These are phyloP conservation scores for Pseudogymnoascus sp. DNA, from an alignment of 2,329 filamentous ascomycete genomes.

Conservation along the genomic window DNA sequence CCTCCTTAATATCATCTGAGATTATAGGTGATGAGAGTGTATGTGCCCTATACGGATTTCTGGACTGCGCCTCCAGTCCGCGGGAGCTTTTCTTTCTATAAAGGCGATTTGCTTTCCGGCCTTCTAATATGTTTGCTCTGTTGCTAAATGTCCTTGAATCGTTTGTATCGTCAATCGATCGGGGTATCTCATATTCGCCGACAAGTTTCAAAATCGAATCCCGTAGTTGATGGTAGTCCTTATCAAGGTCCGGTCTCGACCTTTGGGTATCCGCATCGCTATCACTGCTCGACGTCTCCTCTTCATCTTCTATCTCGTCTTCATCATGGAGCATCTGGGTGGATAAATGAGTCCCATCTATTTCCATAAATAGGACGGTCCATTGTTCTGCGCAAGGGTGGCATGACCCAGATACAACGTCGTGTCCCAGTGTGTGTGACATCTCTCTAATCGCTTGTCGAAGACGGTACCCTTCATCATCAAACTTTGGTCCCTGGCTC, in stretches of 20 bases:
- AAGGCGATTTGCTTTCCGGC: conserved; percentile 51
- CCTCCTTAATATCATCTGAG: conserved; percentile 2
- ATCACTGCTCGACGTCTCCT: conserved; percentile 56
- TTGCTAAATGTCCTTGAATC: conserved; percentile 63
- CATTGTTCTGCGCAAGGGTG: conserved; percentile 79
- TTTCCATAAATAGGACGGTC: conserved; percentile 72
- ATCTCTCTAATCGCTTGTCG: conserved; percentile 65
- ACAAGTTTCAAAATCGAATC: conserved; percentile 75
- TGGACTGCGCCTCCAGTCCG: conserved; percentile 46
- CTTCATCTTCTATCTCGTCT: conserved; percentile 57
- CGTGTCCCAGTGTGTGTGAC: conserved; percentile 56
- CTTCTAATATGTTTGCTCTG: conserved; percentile 46
- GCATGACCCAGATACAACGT: conserved; percentile 58
- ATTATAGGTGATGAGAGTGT: neutral
- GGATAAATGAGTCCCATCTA: conserved; percentile 63
- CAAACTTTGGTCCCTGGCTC: conserved; percentile 45
- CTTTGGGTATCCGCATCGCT: conserved; percentile 51
- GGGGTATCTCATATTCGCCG: conserved; percentile 73
- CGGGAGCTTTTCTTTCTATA: conserved; percentile 46
- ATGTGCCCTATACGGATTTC: conserved; percentile 47
- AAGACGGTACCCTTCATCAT: conserved; percentile 59
- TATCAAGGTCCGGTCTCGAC: conserved; percentile 58
- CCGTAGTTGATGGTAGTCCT: conserved; percentile 73
- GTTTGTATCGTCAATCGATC: conserved; percentile 53
- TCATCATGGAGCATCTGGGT: conserved; percentile 66